Base-by-base conservation (phyloP, 352 stramenopile genomes). In the Blastocystis sp. region DNA sequence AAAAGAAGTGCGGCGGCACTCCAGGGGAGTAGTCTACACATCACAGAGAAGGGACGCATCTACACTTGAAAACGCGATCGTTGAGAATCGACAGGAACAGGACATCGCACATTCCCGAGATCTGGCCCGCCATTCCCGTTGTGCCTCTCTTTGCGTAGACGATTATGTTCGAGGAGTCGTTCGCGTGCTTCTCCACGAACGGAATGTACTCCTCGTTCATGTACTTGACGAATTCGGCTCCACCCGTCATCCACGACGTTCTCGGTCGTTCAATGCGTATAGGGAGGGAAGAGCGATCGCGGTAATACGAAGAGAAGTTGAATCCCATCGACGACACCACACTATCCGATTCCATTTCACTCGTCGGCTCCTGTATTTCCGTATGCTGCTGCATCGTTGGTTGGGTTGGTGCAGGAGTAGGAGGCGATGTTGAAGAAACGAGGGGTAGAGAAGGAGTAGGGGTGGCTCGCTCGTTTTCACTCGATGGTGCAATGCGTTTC, bases 71-170 rank as follows among this genome's bases (percentile, higher is more conserved):
- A 11, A 56, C 60, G 48, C 74, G 74, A 23, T 69, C 38, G 45
- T 84, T 53, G 3, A 84, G 74, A 70, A 84, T 67, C 14, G 23
- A 52, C 2, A 84, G 56, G 28, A 84, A 45, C 0, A 84, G 40
- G 0, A 59, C 19, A 38, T 84, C 74, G 61, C 74, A 84, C 2
- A 84, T 59, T 28, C 74, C 74, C 7, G 56, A 59, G 9, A 84
- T 84, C 48, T 84, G 74, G 3, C 74, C 74, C 19, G 74, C 74
- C 56, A 84, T 84, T 38, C 74, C 74, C 40, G 74, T 84, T 70
- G 74, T 84, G 38, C 74, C 74, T 62, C 66, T 67, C 28, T 84
- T 84, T 19, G 65, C 52, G 60, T 84, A 84, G 21, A 84, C 56
- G 45, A 84, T 84, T 21, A 21, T 11, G 2, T 76, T 76, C 0